Evolutionary conservation across 2,329 filamentous ascomycete species (phyloP).

Genomic region (Lasiodiplodia citricola): DNA sequence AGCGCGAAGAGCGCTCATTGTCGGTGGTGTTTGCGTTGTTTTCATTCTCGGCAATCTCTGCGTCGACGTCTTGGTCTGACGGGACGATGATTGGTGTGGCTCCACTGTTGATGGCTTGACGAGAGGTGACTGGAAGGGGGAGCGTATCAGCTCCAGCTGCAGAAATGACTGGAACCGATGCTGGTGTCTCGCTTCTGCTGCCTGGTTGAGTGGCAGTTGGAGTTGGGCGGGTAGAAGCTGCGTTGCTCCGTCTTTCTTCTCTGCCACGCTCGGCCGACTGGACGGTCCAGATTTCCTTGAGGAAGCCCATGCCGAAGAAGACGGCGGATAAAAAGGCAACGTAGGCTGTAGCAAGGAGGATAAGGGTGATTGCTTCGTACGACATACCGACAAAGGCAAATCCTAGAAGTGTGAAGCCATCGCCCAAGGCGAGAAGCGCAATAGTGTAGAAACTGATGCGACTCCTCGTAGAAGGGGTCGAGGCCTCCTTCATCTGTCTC

Average conservation of each 20-base stretch:
- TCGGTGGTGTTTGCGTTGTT: conserved; percentile 36
- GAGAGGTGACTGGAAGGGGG: conserved; percentile 59
- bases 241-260: conserved; percentile 49
- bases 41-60: conserved; percentile 37
- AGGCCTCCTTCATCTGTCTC: conserved; percentile 68
- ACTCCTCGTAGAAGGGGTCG: conserved; percentile 68
- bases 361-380: conserved; percentile 55
- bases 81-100: conserved; percentile 64
- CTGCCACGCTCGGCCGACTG: conserved; percentile 58
- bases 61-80: conserved; percentile 61
- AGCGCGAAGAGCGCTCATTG: conserved; percentile 52
- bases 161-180: conserved; percentile 31
- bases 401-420: conserved; percentile 62
- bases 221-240: conserved; percentile 27
- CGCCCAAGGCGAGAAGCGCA: conserved; percentile 65
- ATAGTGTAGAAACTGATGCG: conserved; percentile 69
- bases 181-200: conserved; percentile 30
- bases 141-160: conserved; percentile 45
- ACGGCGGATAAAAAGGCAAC: conserved; percentile 65
- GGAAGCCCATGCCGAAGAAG: conserved; percentile 68
- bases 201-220: conserved; percentile 32
- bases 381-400: conserved; percentile 60
- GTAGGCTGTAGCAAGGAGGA: conserved; percentile 62
- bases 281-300: conserved; percentile 71
- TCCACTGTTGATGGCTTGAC: conserved; percentile 36